A percentile compares a stretch with the other conserved stretches of the same genome.
Evolutionary conservation across 2,329 filamentous ascomycete genomes (phyloP).

Genomic region (Cladosporium sp.): DNA sequence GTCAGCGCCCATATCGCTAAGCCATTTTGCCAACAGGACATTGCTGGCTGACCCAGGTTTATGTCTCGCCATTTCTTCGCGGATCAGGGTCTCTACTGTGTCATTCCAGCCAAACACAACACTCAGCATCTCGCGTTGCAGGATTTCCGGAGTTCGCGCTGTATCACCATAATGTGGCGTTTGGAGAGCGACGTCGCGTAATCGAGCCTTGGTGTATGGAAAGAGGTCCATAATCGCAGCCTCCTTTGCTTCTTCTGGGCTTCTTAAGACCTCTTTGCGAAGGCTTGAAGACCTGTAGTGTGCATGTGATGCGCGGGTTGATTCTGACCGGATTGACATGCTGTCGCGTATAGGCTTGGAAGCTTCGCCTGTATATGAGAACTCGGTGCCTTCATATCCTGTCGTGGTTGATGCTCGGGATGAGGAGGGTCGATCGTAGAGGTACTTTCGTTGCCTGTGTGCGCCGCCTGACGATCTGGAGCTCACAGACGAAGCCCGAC

Average conservation of each 20-base stretch:
- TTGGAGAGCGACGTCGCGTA: slow-evolving; percentile 81
- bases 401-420: slow-evolving; percentile 37
- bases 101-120: slow-evolving; percentile 95
- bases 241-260: slow-evolving; percentile 65
- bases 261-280: slow-evolving; percentile 70
- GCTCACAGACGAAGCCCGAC: slow-evolving; percentile 62
- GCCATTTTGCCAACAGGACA: slow-evolving; percentile 87
- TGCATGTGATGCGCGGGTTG: slow-evolving; percentile 53
- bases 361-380: slow-evolving; percentile 37
- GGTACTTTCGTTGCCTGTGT: slow-evolving; percentile 43
- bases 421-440: slow-evolving; percentile 48
- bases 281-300: slow-evolving; percentile 76
- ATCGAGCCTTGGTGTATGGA: slow-evolving; percentile 75
- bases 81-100: slow-evolving; percentile 74
- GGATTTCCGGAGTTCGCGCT: slow-evolving; percentile 61
- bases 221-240: slow-evolving; percentile 71
- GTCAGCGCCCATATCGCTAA: slow-evolving; percentile 73
- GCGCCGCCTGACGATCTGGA: slow-evolving; percentile 57
- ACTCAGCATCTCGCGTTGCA: slow-evolving; percentile 86
- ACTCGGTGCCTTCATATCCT: slow-evolving; percentile 39
- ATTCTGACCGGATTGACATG: slow-evolving; percentile 44
- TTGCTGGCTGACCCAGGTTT: slow-evolving; percentile 71
- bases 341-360: slow-evolving; percentile 37
- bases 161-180: slow-evolving; percentile 57
- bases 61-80: slow-evolving; percentile 79